Evolutionary conservation across 345 rosid genomes (phyloP), one percentile per base, ranked within the genome.

Genomic region (Aurinia saxatilis): DNA sequence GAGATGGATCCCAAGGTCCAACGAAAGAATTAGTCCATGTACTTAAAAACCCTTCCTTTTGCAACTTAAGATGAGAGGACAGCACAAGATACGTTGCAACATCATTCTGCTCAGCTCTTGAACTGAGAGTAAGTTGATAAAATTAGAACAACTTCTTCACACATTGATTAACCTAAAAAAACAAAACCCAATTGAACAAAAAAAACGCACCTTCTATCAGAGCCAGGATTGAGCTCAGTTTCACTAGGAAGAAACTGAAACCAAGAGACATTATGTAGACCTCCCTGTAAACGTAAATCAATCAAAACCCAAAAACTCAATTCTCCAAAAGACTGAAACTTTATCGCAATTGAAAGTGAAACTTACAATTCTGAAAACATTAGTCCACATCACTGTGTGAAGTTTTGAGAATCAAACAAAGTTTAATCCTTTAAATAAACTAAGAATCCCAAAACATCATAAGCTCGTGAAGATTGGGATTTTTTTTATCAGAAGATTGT

Each of bases 1-100:
- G 99, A 70, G 99, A 93, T 25, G 96, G 99, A 78, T 93, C 99
- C 99, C 99, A 93, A 72, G 99, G 99, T 74, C 99, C 99, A 66
- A 93, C 97, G 77, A 93, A 93, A 64, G 99, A 90, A 81, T 90
- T 93, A 33, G 96, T 93, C 99, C 99, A 93, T 35, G 99, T 62
- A 60, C 82, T 93, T 14, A 93, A 82, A 81, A 82, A 86, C 7
- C 95, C 92, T 65, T 85, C 87, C 82, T 84, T 82, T 76, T 83
- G 99, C 78, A 95, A 70, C 79, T 80, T 82, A 14, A 88, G 71
- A 79, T 95, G 96, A 59, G 99, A 83, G 13, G 95, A 90, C 57
- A 95, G 89, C 58, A 95, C 99, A 55, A 82, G 79, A 75, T 74
- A 78, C 0, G 83, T 83, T 31, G 97, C 92, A 29, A 82, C 83